Evolutionary conservation across 1,284 basidiomycete species (phyloP), one percentile per base, ranked within the genome.

Genomic region (Trametes versicolor): DNA sequence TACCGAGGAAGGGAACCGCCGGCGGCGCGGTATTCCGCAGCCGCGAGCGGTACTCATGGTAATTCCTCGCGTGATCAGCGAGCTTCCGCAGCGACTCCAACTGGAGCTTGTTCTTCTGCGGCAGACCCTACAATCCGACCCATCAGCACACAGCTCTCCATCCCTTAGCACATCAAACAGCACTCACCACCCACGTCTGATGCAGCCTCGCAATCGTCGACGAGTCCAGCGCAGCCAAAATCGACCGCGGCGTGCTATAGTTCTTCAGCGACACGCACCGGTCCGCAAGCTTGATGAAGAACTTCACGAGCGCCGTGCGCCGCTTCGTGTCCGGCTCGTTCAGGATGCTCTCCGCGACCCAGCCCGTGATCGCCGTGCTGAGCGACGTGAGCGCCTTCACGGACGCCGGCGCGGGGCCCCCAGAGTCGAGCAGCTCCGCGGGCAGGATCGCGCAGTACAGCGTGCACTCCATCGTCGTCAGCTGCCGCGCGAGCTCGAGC

Each of bases 221-320:
- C 34, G 95, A 97, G 77, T 99, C 97, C 62, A 99, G 83, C 9
- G 96, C 97, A 1, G 96, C 97, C 45, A 98, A 83, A 70, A 99
- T 94, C 29, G 97, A 95, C 64, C 96, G 90, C 58, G 96, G 88
- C 2, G 96, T 97, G 69, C 95, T 96, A 74, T 93, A 99, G 78
- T 99, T 99, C 74, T 93, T 87, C 68, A 99, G 76, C 12, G 83
- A 80, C 8, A 91, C 86, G 78, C 96, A 98, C 50, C 94, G 91
- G 78, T 98, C 95, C 23, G 96, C 95, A 54, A 99, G 85, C 77
- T 96, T 96, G 83, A 99, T 95, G 77, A 97, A 99, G 75, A 97
- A 98, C 79, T 98, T 98, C 75, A 99, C 86, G 70, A 97, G 78
- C 21, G 80, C 74, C 15, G 93, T 93, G 59, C 98, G 85, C 78